phyloP scores from a whole-genome alignment of 306 rosid species.

The Cicer pinnatifidum region DNA sequence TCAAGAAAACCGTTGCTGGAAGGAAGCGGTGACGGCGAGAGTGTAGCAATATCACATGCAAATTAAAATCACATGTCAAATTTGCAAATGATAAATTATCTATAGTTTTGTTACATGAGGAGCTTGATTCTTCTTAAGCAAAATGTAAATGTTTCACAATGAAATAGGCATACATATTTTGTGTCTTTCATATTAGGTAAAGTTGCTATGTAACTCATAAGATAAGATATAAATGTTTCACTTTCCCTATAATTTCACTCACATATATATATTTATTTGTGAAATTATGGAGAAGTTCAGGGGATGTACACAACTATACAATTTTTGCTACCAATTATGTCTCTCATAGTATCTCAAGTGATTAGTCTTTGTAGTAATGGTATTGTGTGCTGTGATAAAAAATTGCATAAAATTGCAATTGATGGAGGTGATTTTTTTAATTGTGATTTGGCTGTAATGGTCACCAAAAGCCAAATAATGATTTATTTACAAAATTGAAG shows the following conservation, averaged over 20 bases:
- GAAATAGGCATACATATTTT: conserved; percentile 22
- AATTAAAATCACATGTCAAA: conserved; percentile 29
- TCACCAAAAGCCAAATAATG: no score
- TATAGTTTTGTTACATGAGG: conserved; percentile 45
- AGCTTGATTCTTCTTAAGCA: conserved; percentile 39
- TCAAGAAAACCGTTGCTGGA: conserved; percentile 89
- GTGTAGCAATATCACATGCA: conserved; percentile 25
- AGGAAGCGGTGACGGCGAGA: conserved; percentile 53
- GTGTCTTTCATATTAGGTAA: not conserved
- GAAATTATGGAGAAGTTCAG: conserved; percentile 16
- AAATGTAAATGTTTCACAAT: conserved; percentile 42
- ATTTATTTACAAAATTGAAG: no score
- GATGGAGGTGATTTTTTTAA: no score
- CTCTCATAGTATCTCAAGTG: no score
- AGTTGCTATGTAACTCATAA: not conserved
- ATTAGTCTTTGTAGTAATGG: no score
- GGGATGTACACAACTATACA: not conserved
- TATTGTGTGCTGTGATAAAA: no score
- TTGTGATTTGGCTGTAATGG: no score
- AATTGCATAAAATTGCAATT: no score
- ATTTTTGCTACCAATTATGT: no score
- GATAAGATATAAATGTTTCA: conserved; percentile 1
- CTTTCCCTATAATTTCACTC: not conserved
- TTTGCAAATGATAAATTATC: conserved; percentile 35
- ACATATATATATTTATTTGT: not conserved